phyloP scores from a whole-genome alignment of 2,329 filamentous ascomycete species.

The Xenoacremonium recifei region DNA sequence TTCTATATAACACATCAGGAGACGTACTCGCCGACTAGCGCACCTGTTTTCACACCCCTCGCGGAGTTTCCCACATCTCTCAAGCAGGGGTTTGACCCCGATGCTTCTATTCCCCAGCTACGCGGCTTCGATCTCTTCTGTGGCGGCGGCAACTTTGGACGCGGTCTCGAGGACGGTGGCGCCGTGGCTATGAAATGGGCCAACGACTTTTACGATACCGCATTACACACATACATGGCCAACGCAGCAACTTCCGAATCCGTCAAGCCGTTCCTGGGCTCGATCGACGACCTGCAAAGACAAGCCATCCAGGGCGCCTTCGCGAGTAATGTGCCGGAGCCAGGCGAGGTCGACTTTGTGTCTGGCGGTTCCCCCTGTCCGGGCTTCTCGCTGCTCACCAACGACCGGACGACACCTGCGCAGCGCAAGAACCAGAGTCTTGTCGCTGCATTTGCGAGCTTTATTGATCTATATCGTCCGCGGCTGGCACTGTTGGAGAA shows the following conservation, averaged over 20 bases:
- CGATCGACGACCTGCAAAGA: conserved; percentile 66
- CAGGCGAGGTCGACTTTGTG: conserved; percentile 67
- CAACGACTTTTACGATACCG: conserved; percentile 63
- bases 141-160: conserved; percentile 74
- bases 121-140: conserved; percentile 72
- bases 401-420: conserved; percentile 48
- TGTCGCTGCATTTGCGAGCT: conserved; percentile 73
- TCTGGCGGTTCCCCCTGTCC: conserved; percentile 75
- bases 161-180: conserved; percentile 71
- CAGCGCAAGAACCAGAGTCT: conserved; percentile 73
- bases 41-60: conserved; percentile 39
- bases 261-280: conserved; percentile 63
- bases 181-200: conserved; percentile 64
- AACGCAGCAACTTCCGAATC: conserved; percentile 48
- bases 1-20: conserved; percentile 58
- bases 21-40: not conserved
- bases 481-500: conserved; percentile 79
- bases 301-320: conserved; percentile 52
- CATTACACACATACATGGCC: conserved; percentile 72
- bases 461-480: conserved; percentile 71
- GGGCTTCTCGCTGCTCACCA: conserved; percentile 68
- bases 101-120: conserved; percentile 37
- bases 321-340: conserved; percentile 47
- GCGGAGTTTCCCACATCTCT: conserved; percentile 34
- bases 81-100: conserved; percentile 56